phyloP scores from a whole-genome alignment of 345 rosid species.

The Aquilaria yunnanensis region DNA sequence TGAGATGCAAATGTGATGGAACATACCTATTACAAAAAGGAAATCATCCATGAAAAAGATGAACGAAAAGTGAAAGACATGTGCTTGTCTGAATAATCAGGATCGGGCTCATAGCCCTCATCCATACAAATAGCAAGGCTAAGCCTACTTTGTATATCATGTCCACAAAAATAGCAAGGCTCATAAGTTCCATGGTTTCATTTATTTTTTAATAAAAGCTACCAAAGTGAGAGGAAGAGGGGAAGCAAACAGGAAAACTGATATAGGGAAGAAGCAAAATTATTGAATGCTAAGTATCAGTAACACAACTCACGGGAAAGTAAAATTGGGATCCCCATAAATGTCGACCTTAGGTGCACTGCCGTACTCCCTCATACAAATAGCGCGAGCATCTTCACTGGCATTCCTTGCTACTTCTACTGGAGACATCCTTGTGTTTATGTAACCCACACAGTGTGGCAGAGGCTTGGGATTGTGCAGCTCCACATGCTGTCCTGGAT shows the following conservation, averaged over 20 bases:
- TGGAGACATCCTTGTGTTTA: conserved; percentile 96
- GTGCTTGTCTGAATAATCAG: background rate
- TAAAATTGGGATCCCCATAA: conserved; percentile 87
- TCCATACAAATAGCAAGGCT: no score
- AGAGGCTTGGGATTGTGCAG: conserved; percentile 91
- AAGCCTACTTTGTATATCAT: no score
- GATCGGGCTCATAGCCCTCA: no score
- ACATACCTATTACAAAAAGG: conserved; percentile 53
- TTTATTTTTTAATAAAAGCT: no score
- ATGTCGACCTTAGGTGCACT: conserved; percentile 71
- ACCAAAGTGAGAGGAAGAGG: background rate
- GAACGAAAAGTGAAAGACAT: conserved; percentile 1
- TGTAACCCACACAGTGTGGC: conserved; percentile 76
- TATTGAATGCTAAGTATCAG: background rate
- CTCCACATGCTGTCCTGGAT: conserved; percentile 98
- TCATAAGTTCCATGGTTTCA: no score
- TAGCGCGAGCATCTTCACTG: conserved; percentile 79
- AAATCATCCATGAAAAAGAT: conserved; percentile 2
- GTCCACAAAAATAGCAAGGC: no score
- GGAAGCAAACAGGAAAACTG: background rate
- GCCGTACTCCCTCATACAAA: conserved; percentile 89
- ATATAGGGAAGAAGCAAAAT: background rate
- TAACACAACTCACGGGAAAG: conserved; percentile 72
- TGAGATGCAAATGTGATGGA: conserved; percentile 86
- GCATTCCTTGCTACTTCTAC: conserved; percentile 81